Conservation (phyloP, 768 basidiomycete species). For the Leccinum barrowsii region DNA sequence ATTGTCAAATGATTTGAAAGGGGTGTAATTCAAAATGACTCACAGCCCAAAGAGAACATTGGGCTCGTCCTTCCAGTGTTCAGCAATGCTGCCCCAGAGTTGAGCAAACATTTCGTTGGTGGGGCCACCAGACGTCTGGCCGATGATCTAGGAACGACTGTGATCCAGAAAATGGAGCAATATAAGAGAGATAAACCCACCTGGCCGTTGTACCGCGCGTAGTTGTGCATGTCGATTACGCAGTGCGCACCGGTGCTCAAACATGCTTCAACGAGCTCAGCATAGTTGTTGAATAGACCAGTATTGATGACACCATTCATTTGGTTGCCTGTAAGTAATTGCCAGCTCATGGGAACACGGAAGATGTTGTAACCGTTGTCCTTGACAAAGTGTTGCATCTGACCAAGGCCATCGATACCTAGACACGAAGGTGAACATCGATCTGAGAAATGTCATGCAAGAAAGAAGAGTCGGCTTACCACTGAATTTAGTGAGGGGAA, state of each 20-base stretch:
- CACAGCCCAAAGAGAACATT: conserved; percentile 50
- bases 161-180: neutral
- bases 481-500: conserved; percentile 44
- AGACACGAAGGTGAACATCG: neutral
- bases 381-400: conserved; percentile 58
- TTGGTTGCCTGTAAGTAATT: conserved; percentile 42
- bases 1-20: neutral
- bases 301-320: conserved; percentile 39
- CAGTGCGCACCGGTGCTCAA: conserved; percentile 48
- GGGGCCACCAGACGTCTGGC: conserved; percentile 51
- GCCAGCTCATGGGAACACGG: conserved; percentile 62
- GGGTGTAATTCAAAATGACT: conserved; percentile 9
- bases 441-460: neutral
- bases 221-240: conserved; percentile 60
- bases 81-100: conserved; percentile 51
- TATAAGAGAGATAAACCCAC: conserved; percentile 19
- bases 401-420: conserved; percentile 33
- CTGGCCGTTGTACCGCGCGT: conserved; percentile 51
- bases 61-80: conserved; percentile 40
- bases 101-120: conserved; percentile 50
- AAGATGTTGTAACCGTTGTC: conserved; percentile 55
- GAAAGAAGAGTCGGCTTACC: conserved; percentile 25
- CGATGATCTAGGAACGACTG: conserved; percentile 42
- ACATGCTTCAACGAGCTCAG: conserved; percentile 41
- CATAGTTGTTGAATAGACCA: conserved; percentile 46